Base-by-base conservation (phyloP, 768 basidiomycete genomes). In the Tephrocybe sp. region DNA sequence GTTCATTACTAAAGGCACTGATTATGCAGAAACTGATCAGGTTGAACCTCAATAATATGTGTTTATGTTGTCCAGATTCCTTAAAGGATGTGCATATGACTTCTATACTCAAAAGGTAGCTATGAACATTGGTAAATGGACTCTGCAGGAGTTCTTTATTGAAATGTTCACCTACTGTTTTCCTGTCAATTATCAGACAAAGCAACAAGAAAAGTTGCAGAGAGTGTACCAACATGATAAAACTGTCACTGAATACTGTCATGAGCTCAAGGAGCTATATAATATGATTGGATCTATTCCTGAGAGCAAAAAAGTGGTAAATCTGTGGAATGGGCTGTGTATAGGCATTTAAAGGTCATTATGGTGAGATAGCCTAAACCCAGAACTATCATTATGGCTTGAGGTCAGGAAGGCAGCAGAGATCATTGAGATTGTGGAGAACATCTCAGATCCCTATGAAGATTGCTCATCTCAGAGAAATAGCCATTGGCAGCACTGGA, bases 91-190 rank as follows among this genome's bases (percentile, higher is more conserved):
- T 0, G 73, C 72, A 0, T 64, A 65, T 40, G 55, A 68, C 11
- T 72, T 69, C 34, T 74, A 72, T 36, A 57, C 61, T 0, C 53
- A 61, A n/a, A 57, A 63, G 12, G 67, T 74, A 0, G 55, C 70
- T 0, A 43, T 51, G 1, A 61, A 62, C 4, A 48, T 60, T 0
- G 48, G 62, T 3, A 30, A 58, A 0, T 75, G 71, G 70, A 52
- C 24, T 0, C 25, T 73, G 0, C 28, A 55, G 9, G 21, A 59
- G 1, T 73, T 73, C 50, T 72, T 71, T 45, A 20, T 48, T 3
- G 65, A 60, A 24, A 14, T 74, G n/a, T 73, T 70, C 47, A 59
- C 73, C 18, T 69, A 69, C 21, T 71, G 72, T 25, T 75, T 74
- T 56, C 72, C 72, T 0, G 42, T 62, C 0, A 58, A 69, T 32